Conservation (phyloP, 164 flowering plant species). For the Macadamia integrifolia region DNA sequence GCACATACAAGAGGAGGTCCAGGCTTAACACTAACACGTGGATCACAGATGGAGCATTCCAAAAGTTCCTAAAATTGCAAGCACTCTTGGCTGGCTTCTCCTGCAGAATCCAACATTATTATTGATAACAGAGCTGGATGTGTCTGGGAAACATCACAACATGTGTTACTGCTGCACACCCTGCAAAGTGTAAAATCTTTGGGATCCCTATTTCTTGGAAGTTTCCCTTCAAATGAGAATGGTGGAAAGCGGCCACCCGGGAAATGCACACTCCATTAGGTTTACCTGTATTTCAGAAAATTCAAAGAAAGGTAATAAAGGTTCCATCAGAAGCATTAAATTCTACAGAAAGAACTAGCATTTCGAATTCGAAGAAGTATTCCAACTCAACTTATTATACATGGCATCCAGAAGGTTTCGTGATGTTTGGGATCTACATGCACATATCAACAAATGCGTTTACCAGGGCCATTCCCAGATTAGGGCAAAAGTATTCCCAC, state of each 20-base stretch:
- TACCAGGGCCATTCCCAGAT: too few relatives aligned
- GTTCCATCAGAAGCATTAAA: too few relatives aligned
- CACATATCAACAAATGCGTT: too few relatives aligned
- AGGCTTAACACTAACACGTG: constrained; percentile 69
- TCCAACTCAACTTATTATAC: too few relatives aligned
- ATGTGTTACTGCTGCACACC: constrained; percentile 74
- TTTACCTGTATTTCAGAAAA: constrained; percentile 40
- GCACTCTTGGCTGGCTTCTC: constrained; percentile 87
- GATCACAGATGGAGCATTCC: constrained; percentile 96
- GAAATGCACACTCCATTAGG: constrained; percentile 64
- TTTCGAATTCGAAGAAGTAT: too few relatives aligned
- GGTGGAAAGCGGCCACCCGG: constrained; percentile 87
- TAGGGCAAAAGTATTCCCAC: too few relatives aligned
- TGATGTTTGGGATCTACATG: too few relatives aligned
- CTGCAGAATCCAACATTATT: constrained; percentile 64
- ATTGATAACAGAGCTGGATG: constrained; percentile 70
- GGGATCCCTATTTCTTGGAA: constrained; percentile 68
- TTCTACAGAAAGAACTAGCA: too few relatives aligned
- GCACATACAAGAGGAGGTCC: constrained; percentile 84
- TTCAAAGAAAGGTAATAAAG: neutral
- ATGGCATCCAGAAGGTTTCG: too few relatives aligned
- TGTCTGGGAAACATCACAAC: constrained; percentile 84
- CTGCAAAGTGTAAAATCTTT: constrained; percentile 83
- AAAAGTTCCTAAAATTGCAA: constrained; percentile 83
- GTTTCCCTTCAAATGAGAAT: constrained; percentile 71